phyloP scores from a whole-genome alignment of 179 eudicot genomes.

The Carnegiea gigantea region DNA sequence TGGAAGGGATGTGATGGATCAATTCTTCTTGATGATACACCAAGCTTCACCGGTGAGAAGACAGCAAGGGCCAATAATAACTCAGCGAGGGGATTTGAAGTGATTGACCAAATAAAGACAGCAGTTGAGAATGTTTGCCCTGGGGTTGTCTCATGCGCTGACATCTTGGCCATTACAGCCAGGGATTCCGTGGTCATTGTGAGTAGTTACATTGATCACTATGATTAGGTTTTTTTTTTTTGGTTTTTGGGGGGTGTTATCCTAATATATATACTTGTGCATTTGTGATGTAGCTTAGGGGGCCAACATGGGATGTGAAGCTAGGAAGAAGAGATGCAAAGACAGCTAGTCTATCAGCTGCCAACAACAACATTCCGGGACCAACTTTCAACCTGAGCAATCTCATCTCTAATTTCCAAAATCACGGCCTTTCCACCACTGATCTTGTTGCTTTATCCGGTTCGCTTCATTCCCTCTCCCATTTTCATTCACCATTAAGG shows the following conservation, averaged over 20 bases:
- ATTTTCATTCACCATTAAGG: too few relatives aligned
- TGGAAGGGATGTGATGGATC: slow-evolving; percentile 93
- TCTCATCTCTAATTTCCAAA: slow-evolving; percentile 55
- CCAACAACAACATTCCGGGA: slow-evolving; percentile 69
- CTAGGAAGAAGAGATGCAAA: slow-evolving; percentile 83
- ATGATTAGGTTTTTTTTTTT: too few relatives aligned
- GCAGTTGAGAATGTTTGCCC: slow-evolving; percentile 67
- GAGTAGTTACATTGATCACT: slow-evolving; percentile 13
- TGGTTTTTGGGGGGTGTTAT: neutral
- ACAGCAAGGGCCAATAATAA: slow-evolving; percentile 55
- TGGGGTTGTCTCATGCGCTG: slow-evolving; percentile 81
- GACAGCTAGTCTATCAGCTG: slow-evolving; percentile 65
- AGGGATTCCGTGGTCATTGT: slow-evolving; percentile 68
- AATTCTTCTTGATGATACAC: slow-evolving; percentile 61
- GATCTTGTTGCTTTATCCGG: slow-evolving; percentile 83
- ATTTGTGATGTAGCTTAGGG: slow-evolving; percentile 59
- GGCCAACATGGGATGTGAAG: slow-evolving; percentile 75
- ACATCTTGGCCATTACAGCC: slow-evolving; percentile 67
- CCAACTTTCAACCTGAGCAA: slow-evolving; percentile 54
- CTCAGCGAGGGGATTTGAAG: slow-evolving; percentile 75
- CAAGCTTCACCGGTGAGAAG: slow-evolving; percentile 68
- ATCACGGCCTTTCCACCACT: slow-evolving; percentile 62
- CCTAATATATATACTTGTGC: neutral
- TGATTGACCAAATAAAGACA: slow-evolving; percentile 68
- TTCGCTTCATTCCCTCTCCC: neutral